Base-by-base conservation (phyloP, 2,329 filamentous ascomycete genomes). In the Colletotrichum agaves region DNA sequence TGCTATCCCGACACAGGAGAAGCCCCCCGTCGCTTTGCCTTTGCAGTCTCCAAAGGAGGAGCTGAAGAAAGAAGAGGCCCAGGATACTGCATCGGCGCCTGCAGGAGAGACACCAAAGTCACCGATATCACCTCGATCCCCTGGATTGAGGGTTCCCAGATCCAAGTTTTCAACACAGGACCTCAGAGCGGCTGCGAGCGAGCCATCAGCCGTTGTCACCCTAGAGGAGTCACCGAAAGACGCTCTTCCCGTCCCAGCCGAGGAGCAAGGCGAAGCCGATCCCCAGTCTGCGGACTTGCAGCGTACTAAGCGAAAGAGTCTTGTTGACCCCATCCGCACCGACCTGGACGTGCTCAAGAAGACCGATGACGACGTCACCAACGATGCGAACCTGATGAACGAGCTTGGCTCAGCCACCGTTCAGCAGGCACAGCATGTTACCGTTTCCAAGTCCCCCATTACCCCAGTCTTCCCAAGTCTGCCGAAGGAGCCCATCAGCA, bases 371-470 rank as follows among this genome's bases (percentile, higher is more conserved):
- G 86, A 86, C 75, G 80, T 88, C 44, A 85, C 80, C 27, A 90
- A 91, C n/a, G 92, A 95, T 76, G 93, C 96, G 74, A 91, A 89
- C 15, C 87, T 94, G 70, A 91, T 97, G 87, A 92, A 97, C 64
- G 94, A 97, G 79, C 81, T 97, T 62, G 91, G 93, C 73, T 91
- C 88, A 62, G 94, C 93, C 31, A 94, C 91, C 2, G 82, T 97
- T 17, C 87, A 96, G 75, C 89, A 97, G 80, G 93, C 93, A n/a
- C 91, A 90, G 75, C 91, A 93, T 2, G 88, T 97, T 70, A 86
- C 87, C 2, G 89, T 96, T 8, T 89, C 91, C 21, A 94, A 94
- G 77, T 93, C 93, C n/a, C 93, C 94, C n/a, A 87, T 91, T 46
- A 90, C 87, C 13, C 87, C 91, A 0, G 85, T 89, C 60, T 88